Evolutionary conservation across 2,329 filamentous ascomycete genomes (phyloP).

Genomic region (Xylariaceae sp.): DNA sequence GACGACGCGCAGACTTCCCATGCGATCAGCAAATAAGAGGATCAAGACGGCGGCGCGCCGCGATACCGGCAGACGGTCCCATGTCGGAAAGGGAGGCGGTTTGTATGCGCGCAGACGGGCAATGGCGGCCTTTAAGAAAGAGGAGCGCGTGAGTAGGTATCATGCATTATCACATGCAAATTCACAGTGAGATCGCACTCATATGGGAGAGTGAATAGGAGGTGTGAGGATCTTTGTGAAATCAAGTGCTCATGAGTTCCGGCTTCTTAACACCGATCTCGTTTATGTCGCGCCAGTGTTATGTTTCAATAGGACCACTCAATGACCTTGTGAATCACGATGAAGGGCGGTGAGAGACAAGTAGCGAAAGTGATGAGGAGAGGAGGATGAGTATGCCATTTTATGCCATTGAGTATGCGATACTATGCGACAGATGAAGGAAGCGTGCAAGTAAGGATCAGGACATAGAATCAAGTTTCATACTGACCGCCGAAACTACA

Average conservation of each 20-base stretch:
- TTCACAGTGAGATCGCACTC: slow-evolving; percentile 11
- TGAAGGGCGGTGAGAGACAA: background rate
- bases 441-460: background rate
- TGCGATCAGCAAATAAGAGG: slow-evolving; percentile 77
- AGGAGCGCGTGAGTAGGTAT: slow-evolving; percentile 29
- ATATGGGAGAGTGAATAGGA: background rate
- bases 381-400: background rate
- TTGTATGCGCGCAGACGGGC: slow-evolving; percentile 56
- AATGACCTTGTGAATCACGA: background rate
- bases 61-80: slow-evolving; percentile 55
- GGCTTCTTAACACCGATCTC: background rate
- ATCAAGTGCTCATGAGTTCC: background rate
- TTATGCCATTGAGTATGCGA: background rate
- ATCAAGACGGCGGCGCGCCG: slow-evolving; percentile 83
- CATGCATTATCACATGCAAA: background rate
- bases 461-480: background rate
- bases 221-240: background rate
- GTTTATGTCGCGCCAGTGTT: background rate
- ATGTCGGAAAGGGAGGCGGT: slow-evolving; percentile 55
- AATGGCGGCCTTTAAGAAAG: slow-evolving; percentile 47
- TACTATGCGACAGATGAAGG: background rate
- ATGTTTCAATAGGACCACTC: background rate
- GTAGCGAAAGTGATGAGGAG: background rate
- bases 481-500: slow-evolving; percentile 49
- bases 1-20: slow-evolving; percentile 70